Conservation (phyloP, 441 rosid species). For the Bruguiera hainesii region DNA sequence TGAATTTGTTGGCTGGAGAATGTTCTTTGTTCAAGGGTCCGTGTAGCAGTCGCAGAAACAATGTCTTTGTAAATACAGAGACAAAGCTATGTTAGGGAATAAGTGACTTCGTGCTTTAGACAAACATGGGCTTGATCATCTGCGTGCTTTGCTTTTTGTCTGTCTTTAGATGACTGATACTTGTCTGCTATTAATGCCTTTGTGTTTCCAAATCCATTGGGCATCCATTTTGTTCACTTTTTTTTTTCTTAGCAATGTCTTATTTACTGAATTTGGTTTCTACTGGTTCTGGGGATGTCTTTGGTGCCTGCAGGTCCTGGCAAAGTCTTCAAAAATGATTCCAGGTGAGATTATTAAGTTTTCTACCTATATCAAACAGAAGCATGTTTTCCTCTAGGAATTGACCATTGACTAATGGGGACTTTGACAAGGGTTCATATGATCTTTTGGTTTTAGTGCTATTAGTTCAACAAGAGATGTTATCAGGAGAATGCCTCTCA, state of each 20-base stretch:
- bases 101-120: no score
- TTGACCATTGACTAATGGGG: background rate
- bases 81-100: no score
- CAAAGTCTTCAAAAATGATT: constrained; percentile 96
- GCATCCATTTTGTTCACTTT: background rate
- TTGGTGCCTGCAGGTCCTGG: constrained; percentile 60
- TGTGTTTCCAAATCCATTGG: background rate
- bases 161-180: no score
- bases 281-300: constrained; percentile 14
- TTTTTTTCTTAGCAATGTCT: background rate
- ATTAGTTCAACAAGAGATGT: no score
- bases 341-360: constrained; percentile 49
- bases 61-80: no score
- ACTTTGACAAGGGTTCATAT: background rate
- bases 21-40: no score
- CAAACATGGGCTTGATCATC: no score
- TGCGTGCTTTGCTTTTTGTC: no score
- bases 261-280: background rate
- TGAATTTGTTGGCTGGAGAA: background rate
- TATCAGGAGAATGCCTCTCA: no score
- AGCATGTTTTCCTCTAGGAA: background rate
- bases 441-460: no score
- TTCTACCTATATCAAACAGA: background rate
- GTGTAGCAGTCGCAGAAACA: no score
- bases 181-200: background rate